These are phyloP conservation scores for Heliamphora exappendiculata DNA, from an alignment of 148 eudicot species.

Conservation along the genomic window DNA sequence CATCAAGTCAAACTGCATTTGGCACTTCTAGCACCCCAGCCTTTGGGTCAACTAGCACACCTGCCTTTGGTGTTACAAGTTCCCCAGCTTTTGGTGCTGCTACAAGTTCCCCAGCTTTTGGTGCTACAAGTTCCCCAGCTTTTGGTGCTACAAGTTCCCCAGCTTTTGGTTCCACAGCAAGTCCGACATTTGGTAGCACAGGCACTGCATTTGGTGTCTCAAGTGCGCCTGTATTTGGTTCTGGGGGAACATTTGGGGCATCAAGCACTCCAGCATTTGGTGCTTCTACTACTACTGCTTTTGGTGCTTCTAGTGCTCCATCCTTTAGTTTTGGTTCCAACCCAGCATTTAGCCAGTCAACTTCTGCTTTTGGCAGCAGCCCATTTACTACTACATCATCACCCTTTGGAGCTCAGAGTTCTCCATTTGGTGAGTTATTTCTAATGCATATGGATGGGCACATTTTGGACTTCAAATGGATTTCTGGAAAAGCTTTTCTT, in stretches of 20 bases:
- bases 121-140: too few relatives aligned
- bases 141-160: slow-evolving; percentile 31
- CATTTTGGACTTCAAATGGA: background rate
- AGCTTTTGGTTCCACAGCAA: slow-evolving; percentile 35
- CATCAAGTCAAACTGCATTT: slow-evolving; percentile 77
- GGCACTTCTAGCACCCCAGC: slow-evolving; percentile 53
- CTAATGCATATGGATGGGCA: background rate
- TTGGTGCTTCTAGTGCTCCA: slow-evolving; percentile 45
- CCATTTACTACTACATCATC: slow-evolving; percentile 49
- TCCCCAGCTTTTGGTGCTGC: too few relatives aligned
- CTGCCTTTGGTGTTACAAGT: slow-evolving; percentile 61
- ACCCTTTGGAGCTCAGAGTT: slow-evolving; percentile 54
- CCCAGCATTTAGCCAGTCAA: slow-evolving; percentile 44
- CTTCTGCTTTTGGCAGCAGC: slow-evolving; percentile 50
- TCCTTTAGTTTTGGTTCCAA: slow-evolving; percentile 34
- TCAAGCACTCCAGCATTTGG: slow-evolving; percentile 39
- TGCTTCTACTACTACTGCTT: slow-evolving; percentile 33
- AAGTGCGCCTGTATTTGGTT: slow-evolving; percentile 43
- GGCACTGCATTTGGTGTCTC: slow-evolving; percentile 62
- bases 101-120: too few relatives aligned
- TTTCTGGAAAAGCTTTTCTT: background rate
- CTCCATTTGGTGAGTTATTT: slow-evolving; percentile 53
- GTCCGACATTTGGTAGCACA: slow-evolving; percentile 38
- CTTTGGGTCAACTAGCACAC: slow-evolving; percentile 56
- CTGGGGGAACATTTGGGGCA: slow-evolving; percentile 56